Percentiles rank a stretch among this genome's conserved stretches.
Evolutionary conservation across 2,329 filamentous ascomycete genomes (phyloP).

Genomic region (Ophidiomyces ophidiicola): DNA sequence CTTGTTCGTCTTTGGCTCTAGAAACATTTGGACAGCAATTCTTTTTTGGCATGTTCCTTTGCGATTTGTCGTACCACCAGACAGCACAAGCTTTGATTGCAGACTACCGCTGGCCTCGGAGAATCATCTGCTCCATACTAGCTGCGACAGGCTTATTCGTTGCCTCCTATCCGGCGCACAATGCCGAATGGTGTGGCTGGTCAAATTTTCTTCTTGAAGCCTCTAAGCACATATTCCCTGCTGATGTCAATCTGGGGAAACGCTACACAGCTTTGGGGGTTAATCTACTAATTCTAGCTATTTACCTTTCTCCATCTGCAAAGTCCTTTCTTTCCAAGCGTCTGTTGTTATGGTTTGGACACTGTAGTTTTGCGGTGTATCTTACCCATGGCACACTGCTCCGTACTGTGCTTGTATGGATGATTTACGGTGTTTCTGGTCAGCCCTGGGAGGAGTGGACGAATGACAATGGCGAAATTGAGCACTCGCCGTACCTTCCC

Average conservation of each 20-base stretch:
- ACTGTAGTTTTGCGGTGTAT: constrained; percentile 45
- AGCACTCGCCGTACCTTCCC: constrained; percentile 34
- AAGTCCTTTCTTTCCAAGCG: constrained; percentile 41
- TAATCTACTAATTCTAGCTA: constrained; percentile 39
- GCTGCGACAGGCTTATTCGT: constrained; percentile 35
- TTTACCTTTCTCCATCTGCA: constrained; percentile 39
- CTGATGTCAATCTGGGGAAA: constrained; percentile 33
- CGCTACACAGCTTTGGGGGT: constrained; percentile 40
- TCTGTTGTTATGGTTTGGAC: constrained; percentile 43
- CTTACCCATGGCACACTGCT: constrained; percentile 44
- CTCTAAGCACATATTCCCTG: constrained; percentile 37
- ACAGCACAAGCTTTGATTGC: constrained; percentile 37
- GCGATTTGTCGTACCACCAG: constrained; percentile 39
- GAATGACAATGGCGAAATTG: constrained; percentile 30
- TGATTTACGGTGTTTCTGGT: constrained; percentile 41
- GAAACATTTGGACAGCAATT: constrained; percentile 45
- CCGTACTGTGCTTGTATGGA: constrained; percentile 40
- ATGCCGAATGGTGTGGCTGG: constrained; percentile 41
- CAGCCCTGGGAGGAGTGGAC: constrained; percentile 34
- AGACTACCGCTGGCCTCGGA: constrained; percentile 30
- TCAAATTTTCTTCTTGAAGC: constrained; percentile 33
- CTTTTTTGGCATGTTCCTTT: constrained; percentile 41
- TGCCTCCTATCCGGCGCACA: constrained; percentile 40
- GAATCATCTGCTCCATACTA: constrained; percentile 28
- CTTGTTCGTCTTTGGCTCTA: constrained; percentile 16